phyloP scores from a whole-genome alignment of 1,284 basidiomycete genomes.

The Phellinidium pouzarii region DNA sequence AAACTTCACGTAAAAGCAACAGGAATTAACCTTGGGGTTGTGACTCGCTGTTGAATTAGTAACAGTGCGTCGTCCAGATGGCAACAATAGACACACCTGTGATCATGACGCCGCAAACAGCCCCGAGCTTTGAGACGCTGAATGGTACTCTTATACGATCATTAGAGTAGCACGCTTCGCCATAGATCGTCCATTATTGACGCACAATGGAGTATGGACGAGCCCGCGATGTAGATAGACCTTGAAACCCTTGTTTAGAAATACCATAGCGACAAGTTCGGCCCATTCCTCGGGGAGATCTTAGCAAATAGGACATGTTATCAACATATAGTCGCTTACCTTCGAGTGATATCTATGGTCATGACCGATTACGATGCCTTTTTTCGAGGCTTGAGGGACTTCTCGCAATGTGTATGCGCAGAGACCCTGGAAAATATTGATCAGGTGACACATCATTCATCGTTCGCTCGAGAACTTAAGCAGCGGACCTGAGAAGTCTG shows the following conservation, averaged over 20 bases:
- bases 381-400: constrained; percentile 43
- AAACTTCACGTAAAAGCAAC: neutral
- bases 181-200: constrained; percentile 16
- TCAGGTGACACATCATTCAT: neutral
- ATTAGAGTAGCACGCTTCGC: neutral
- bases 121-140: constrained; percentile 54
- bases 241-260: constrained; percentile 55
- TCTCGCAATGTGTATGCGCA: constrained; percentile 59
- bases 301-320: too few relatives aligned
- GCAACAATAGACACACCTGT: constrained; percentile 44
- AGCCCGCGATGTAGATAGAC: constrained; percentile 65
- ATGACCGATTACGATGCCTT: constrained; percentile 75
- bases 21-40: constrained; percentile 63
- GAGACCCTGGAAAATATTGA: constrained; percentile 47
- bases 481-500: constrained; percentile 70
- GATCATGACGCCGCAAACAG: constrained; percentile 83
- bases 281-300: constrained; percentile 51
- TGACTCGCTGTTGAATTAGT: constrained; percentile 54
- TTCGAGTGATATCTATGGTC: constrained; percentile 75
- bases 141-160: constrained; percentile 60
- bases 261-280: constrained; percentile 61
- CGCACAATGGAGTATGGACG: constrained; percentile 76
- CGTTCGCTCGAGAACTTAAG: neutral
- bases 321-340: too few relatives aligned
- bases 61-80: neutral